Percentiles rank a stretch among this genome's conserved stretches.
Conservation (phyloP, 495 filamentous ascomycete species). For the Penicillium verhagenii region DNA sequence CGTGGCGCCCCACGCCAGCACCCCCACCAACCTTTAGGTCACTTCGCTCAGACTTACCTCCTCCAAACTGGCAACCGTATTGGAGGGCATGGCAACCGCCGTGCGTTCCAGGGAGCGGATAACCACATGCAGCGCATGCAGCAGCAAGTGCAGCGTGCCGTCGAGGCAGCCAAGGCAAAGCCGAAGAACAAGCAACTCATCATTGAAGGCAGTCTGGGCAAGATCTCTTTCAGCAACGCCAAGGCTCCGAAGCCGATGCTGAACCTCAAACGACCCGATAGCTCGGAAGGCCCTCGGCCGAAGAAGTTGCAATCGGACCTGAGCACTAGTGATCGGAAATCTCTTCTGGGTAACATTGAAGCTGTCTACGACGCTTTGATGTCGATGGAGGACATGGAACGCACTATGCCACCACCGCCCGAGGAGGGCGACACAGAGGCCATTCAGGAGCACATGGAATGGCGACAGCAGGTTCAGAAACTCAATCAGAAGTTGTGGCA, state of each 20-base stretch:
- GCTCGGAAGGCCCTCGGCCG: conserved; percentile 49
- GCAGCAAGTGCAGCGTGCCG: conserved; percentile 94
- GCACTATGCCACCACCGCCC: conserved; percentile 72
- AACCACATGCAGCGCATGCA: conserved; percentile 99
- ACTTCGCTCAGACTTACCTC: conserved; percentile 97
- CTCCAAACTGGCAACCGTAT: conserved; percentile 84
- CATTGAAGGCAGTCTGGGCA: conserved; percentile 95
- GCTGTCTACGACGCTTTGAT: conserved; percentile 82
- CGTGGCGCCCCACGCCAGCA: conserved; percentile 82
- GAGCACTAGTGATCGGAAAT: conserved; percentile 72
- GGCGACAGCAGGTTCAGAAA: conserved; percentile 64
- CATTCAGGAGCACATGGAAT: conserved; percentile 65
- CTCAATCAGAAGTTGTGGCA: conserved; percentile 83
- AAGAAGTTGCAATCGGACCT: conserved; percentile 47
- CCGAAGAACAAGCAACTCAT: conserved; percentile 98
- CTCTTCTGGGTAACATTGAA: conserved; percentile 80
- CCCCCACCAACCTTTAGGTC: conserved; percentile 85
- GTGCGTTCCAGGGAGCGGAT: conserved; percentile 75
- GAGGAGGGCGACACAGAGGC: conserved; percentile 62
- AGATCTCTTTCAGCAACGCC: conserved; percentile 98
- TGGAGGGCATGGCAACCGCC: conserved; percentile 59
- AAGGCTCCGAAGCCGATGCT: conserved; percentile 93
- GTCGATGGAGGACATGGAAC: conserved; percentile 90
- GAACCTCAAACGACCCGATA: conserved; percentile 90
- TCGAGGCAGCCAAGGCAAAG: conserved; percentile 93